Percentiles rank a stretch among this genome's conserved stretches.
Evolutionary conservation across 257 asterid species (phyloP).

Genomic region (Solanum raphanifolium): DNA sequence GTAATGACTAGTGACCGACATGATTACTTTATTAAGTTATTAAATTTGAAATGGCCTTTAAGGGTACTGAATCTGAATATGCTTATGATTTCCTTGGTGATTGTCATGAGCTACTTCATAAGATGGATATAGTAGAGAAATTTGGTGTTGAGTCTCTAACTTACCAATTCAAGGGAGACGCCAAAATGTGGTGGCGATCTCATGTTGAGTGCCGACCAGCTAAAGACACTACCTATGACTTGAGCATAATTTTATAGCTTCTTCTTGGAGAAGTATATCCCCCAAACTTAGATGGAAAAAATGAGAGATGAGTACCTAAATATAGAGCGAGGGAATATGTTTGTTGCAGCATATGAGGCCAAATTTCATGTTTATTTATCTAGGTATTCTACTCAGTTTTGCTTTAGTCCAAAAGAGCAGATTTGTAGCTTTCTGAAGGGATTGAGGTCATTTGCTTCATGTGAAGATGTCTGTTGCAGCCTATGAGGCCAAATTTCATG

Average conservation of each 20-base stretch:
- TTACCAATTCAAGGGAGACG: not conserved
- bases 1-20: not conserved
- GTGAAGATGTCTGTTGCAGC: not conserved
- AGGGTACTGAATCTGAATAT: not conserved
- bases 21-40: not conserved
- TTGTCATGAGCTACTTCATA: not conserved
- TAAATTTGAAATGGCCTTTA: not conserved
- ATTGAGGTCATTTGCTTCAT: not conserved
- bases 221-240: not conserved
- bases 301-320: not conserved
- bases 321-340: not conserved
- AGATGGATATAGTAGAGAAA: not conserved
- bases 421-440: not conserved
- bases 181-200: not conserved
- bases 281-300: not conserved
- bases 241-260: not conserved
- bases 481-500: not conserved
- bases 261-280: not conserved
- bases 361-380: too few species aligned
- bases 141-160: not conserved
- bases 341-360: not conserved
- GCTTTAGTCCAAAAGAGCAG: too few species aligned
- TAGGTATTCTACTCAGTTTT: not conserved
- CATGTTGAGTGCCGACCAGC: not conserved
- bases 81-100: not conserved